Conservation (phyloP, 2,329 filamentous ascomycete species). For the Grosmannia serpens region DNA sequence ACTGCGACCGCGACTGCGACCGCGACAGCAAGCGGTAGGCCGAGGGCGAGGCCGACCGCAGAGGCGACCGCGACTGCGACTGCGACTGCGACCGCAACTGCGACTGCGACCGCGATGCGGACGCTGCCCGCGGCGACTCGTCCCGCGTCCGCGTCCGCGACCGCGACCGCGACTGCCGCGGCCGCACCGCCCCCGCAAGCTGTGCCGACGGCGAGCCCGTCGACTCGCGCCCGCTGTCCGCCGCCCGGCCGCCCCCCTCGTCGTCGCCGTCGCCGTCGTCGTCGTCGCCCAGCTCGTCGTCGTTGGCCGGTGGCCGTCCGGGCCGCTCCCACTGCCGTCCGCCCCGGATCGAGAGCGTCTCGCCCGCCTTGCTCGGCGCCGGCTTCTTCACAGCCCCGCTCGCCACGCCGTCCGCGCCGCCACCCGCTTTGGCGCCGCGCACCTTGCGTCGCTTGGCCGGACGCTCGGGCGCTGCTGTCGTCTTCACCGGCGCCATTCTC, state of each 20-base stretch:
- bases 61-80: conserved; percentile 3
- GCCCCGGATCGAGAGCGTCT: conserved; percentile 4
- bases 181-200: conserved; percentile 8
- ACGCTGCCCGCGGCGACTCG: background rate
- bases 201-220: conserved; percentile 11
- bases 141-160: background rate
- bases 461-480: background rate
- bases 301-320: background rate
- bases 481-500: conserved; percentile 5
- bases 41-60: conserved; percentile 17
- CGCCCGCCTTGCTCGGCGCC: background rate
- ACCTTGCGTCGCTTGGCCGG: conserved; percentile 8
- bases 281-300: background rate
- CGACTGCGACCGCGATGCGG: background rate
- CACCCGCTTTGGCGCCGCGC: background rate
- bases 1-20: background rate
- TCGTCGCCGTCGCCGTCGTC: background rate
- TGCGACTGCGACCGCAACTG: background rate
- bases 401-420: background rate
- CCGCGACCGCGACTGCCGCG: background rate
- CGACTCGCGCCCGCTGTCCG: background rate
- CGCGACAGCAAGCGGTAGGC: background rate
- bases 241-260: background rate
- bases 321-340: background rate
- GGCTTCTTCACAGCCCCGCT: background rate